Evolutionary conservation across 2,329 filamentous ascomycete species (phyloP), one percentile per base, ranked within the genome.

Genomic region (Exophiala alcalophila): DNA sequence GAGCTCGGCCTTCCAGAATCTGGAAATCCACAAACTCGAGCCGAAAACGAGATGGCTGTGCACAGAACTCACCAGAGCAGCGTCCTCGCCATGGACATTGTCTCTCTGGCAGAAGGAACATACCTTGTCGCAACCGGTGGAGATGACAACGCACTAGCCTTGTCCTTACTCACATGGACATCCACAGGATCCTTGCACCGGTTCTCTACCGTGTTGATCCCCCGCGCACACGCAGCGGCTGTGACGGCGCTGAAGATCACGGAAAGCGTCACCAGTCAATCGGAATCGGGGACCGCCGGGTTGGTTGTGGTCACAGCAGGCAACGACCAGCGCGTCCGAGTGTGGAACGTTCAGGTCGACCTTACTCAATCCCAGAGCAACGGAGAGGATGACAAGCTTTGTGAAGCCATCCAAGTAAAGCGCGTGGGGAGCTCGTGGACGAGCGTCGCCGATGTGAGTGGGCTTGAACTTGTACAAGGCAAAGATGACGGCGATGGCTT

Each of bases 91-190:
- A 60, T 76, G 44, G 59, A 66, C 3, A 38, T 65, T 4, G 45
- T 61, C 2, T 31, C 56, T 19, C 37, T 70, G 5, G 20, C 10
- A 53, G 57, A 12, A 50, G 59, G n/a, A 52, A 64, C 37, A 54
- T 68, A 53, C 53, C 49, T 85, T 1, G 59, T 94, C 12, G 62
- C 86, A 4, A 89, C 87, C 0, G 88, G 86, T 18, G 89, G 92
- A 15, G 92, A 98, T 57, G 92, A 97, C 63, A 92, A 92, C 49
- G 83, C 84, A 3, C 63, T 97, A 0, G 82, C 77, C 0, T 57
- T 86, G 8, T 76, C 75, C 0, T 59, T 74, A 21, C 19, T 50
- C 14, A 30, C 16, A 31, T 12, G 19, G 7, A 26, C 40, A 9
- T 18, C n/a, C 12, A 20, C n/a, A 20, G 15, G 10, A 20, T 5